Evolutionary conservation across 2,329 filamentous ascomycete species (phyloP).

Genomic region (Colletotrichum sp.): DNA sequence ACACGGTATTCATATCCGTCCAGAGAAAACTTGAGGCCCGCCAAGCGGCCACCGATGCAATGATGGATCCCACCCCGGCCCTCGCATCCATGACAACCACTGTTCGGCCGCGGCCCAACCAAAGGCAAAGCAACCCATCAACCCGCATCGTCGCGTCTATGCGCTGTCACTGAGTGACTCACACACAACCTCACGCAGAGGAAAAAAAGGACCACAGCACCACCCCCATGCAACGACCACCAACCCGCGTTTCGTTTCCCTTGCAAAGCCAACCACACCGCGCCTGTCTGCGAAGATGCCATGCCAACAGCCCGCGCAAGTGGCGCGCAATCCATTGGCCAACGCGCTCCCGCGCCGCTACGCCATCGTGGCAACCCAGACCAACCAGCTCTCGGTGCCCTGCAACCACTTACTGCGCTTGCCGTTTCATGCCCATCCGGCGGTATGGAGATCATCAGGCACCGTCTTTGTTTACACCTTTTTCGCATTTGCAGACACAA

Average conservation of each 20-base stretch:
- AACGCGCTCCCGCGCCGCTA: constrained; percentile 7
- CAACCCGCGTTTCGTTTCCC: neutral
- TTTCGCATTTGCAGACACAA: neutral
- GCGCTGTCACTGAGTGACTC: constrained; percentile 15
- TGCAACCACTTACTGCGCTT: neutral
- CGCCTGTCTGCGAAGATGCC: neutral
- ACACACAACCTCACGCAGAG: neutral
- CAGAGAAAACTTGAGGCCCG: neutral
- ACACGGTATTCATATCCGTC: neutral
- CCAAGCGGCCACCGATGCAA: neutral
- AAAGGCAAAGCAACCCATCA: neutral
- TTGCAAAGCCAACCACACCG: neutral
- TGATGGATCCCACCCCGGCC: neutral
- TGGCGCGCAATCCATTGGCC: constrained; percentile 16
- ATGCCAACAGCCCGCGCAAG: constrained; percentile 10
- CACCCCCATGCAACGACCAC: neutral
- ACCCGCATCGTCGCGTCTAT: neutral
- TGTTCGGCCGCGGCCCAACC: neutral
- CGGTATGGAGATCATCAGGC: constrained; percentile 2
- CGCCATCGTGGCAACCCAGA: neutral
- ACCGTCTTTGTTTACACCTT: constrained; percentile 8
- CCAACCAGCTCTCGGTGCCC: neutral
- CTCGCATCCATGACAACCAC: constrained; percentile 2
- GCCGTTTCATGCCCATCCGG: neutral
- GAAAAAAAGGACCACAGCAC: neutral